A percentile compares a stretch with the other conserved stretches of the same genome.
These are phyloP conservation scores for Voacanga thouarsii DNA, from an alignment of 257 asterid species.

Conservation along the genomic window DNA sequence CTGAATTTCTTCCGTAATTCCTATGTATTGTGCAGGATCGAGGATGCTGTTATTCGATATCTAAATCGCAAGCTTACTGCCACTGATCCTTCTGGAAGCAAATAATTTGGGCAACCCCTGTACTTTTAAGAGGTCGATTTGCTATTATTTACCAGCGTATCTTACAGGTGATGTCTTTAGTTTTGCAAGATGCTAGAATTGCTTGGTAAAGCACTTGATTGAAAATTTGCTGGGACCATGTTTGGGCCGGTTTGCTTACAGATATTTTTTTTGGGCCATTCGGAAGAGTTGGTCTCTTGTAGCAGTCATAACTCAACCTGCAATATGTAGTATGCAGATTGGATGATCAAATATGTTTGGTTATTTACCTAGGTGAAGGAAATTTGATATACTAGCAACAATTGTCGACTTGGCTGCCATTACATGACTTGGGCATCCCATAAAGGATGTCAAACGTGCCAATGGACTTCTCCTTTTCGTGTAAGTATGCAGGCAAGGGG, in stretches of 20 bases:
- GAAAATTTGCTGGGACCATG: not conserved
- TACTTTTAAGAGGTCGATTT: not conserved
- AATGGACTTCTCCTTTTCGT: not conserved
- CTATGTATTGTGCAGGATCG: constrained; percentile 42
- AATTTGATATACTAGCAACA: not conserved
- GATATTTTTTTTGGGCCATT: not conserved
- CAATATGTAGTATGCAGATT: not conserved
- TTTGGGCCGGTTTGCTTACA: not conserved
- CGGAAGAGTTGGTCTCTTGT: not conserved
- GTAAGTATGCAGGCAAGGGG: not conserved
- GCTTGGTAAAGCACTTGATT: not conserved
- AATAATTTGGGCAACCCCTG: constrained; percentile 6
- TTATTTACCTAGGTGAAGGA: not conserved
- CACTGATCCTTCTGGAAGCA: constrained; percentile 20
- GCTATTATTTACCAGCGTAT: not conserved
- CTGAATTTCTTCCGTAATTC: constrained; percentile 6
- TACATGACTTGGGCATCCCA: not conserved
- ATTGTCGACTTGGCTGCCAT: not conserved
- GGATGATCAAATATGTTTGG: not conserved
- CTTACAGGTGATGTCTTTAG: not conserved
- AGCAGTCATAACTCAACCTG: not conserved
- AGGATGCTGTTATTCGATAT: constrained; percentile 72
- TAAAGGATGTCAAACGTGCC: not conserved
- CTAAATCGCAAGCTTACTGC: constrained; percentile 63
- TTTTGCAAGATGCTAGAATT: not conserved